Base-by-base conservation (phyloP, 257 asterid species). In the Ilex aquifolium region DNA sequence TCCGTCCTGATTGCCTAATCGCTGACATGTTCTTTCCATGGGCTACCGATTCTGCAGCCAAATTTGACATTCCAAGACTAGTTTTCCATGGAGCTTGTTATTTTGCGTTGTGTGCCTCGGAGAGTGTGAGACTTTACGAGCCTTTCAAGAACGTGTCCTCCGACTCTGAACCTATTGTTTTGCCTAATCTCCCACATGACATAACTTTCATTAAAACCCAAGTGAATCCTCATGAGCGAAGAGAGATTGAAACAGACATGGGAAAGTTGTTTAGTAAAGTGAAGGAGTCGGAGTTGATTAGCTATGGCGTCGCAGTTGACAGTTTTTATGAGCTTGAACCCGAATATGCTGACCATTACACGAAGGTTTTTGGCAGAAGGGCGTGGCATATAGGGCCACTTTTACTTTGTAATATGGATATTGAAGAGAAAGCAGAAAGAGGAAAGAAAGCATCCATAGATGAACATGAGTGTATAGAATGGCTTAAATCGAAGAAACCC, bases 321-420 rank as follows among this genome's bases (percentile, higher is more conserved):
- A 86, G 91, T 60, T 86, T 83, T 74, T 62, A 72, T 52, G 81
- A 81, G 72, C 76, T 86, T 2, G 95, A 86, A 31, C 9, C 81
- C 0, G 76, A 32, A 5, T 86, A 77, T 44, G 79, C 69, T 0
- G 77, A 79, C 36, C 66, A 79, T 31, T 81, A 69, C 56, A 52
- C 53, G 60, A 72, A 77, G 1, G 74, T 66, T 14, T 40, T 71
- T 13, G 74, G 76, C 1, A 21, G 1, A 21, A 21, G 27, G 27
- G 27, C 27, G 1, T 21, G 27, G 27, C 27, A 21, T 21, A 1
- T 85, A 1, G 95, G 96, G 15, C 91, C 91, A 0, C 73, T 85
- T 16, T 65, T 70, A 2, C 12, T 83, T 2, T 69, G 66, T 64
- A 70, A 69, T 59, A 64, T 32, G 10, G 42, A 48, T n/a, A 42